A percentile compares a stretch with the other conserved stretches of the same genome.
These are phyloP conservation scores for Trypethelium eluteriae DNA, from an alignment of 495 filamentous ascomycete genomes.

Conservation along the genomic window DNA sequence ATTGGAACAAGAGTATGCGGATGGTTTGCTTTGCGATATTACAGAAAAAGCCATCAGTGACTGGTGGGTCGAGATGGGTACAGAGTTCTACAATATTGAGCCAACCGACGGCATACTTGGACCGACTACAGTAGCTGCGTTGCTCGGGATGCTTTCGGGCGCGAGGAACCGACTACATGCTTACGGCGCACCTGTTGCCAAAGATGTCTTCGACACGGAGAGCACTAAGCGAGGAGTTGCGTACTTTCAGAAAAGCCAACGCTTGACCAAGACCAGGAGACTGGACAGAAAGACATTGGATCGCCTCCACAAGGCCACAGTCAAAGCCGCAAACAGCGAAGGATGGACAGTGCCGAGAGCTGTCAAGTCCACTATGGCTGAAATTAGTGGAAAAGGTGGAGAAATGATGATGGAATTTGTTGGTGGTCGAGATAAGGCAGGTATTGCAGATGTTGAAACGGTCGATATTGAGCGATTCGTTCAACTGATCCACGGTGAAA, in stretches of 20 bases:
- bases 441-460: constrained; percentile 87
- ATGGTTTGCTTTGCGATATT: constrained; percentile 85
- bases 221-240: constrained; percentile 73
- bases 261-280: constrained; percentile 65
- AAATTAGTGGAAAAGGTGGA: constrained; percentile 89
- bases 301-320: constrained; percentile 69
- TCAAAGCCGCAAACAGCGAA: constrained; percentile 78
- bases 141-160: constrained; percentile 81
- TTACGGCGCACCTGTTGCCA: constrained; percentile 73
- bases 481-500: constrained; percentile 65
- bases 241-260: constrained; percentile 83
- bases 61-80: constrained; percentile 95
- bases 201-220: constrained; percentile 85
- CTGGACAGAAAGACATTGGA: constrained; percentile 78
- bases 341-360: constrained; percentile 77
- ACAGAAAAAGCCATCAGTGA: constrained; percentile 85
- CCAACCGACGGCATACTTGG: constrained; percentile 87
- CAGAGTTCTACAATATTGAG: constrained; percentile 81
- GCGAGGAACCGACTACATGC: constrained; percentile 79
- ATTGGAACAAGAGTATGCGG: constrained; percentile 78
- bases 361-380: constrained; percentile 89
- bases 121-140: constrained; percentile 81
- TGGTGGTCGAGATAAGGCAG: constrained; percentile 75
- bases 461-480: constrained; percentile 79
- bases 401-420: constrained; percentile 93